Base-by-base conservation (phyloP, 139 green algal species). In the Auxenochlorella pyrenoidosa region DNA sequence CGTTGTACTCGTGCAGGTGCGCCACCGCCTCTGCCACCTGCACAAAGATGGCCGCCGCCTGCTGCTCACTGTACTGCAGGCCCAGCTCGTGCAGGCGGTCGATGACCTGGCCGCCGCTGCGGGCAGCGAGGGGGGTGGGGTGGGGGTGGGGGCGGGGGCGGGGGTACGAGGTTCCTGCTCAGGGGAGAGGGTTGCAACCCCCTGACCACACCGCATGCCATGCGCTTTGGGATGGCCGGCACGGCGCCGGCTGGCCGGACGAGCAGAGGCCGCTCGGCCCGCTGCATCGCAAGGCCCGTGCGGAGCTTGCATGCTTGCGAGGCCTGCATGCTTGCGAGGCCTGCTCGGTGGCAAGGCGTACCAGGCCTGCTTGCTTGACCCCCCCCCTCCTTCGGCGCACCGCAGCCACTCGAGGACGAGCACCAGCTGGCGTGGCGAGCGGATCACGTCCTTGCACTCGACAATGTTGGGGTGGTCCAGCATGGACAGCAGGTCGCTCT, bases 401-500 rank as follows among this genome's bases (percentile, higher is more conserved):
- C 84, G 73, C 54, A 94, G 89, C 63, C 78, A 93, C 85, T 94
- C 92, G 54, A 94, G 86, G 10, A 94, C 85, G 44, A 94, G 59
- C 12, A 94, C 91, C 63, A 91, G 82, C 68, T 91, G 86, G 22
- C 81, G 80, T 1, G 80, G 82, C 65, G 90, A 85, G 54, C 89
- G 83, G 16, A 93, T 38, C 19, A 94, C 91, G 28, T 93, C 83
- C 22, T 51, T 66, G 58, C 85, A 96, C 73, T 94, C 92, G 58
- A 97, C 94, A 24, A 97, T 91, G 89, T 96, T 96, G 43, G 94
- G 94, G 87, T 97, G 95, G 76, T 94, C 90, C 85, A 96, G 79
- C 65, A 91, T 81, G 38, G 88, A 79, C 76, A 97, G 90, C 76
- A 96, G 89, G 65, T 94, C 86, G 18, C 92, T 91, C 90, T 96